Conservation (phyloP, 306 rosid genomes). For the Senna siamea region DNA sequence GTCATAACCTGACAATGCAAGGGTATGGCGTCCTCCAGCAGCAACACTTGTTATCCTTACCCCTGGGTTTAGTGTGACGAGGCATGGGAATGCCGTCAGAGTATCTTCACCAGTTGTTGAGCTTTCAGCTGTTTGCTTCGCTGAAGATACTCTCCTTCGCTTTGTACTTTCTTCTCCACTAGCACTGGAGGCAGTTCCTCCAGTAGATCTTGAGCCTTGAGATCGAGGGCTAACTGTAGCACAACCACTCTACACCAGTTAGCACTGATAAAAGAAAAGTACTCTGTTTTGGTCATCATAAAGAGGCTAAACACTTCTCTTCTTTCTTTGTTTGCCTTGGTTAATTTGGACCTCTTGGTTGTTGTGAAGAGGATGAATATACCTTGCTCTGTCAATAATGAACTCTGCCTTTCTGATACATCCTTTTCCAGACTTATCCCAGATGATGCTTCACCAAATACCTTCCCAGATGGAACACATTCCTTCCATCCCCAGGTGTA, state of each 20-base stretch:
- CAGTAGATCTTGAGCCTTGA: constrained; percentile 62
- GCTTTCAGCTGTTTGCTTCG: constrained; percentile 71
- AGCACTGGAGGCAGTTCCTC: constrained; percentile 46
- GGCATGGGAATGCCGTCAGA: constrained; percentile 74
- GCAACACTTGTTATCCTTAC: constrained; percentile 72
- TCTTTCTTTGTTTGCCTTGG: constrained; percentile 1
- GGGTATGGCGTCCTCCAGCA: constrained; percentile 85
- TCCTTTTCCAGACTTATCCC: constrained; percentile 55
- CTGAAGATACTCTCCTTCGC: constrained; percentile 65
- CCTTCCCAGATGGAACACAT: constrained; percentile 87
- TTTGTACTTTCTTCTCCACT: constrained; percentile 72
- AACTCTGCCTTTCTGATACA: constrained; percentile 54
- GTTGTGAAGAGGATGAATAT: constrained; percentile 21
- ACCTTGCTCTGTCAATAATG: constrained; percentile 70
- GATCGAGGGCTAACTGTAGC: constrained; percentile 63
- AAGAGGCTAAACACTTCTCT: constrained; percentile 20
- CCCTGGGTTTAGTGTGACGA: constrained; percentile 74
- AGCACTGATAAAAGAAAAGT: not conserved
- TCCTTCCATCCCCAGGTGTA: constrained; percentile 96
- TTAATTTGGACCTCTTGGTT: constrained; percentile 17
- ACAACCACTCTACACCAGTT: constrained; percentile 38
- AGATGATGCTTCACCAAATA: constrained; percentile 53
- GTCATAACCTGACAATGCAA: constrained; percentile 73
- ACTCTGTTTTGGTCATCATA: constrained; percentile 25
- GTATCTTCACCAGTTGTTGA: constrained; percentile 69